Conservation (phyloP, 78 protist species). For the slime mould (Dictyostelium discoideum) region dicty_2.7 NC_007088.5:3279501-3280000, state of each 20-base stretch:
- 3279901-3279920: slow-evolving; percentile 59
- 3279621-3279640: background rate
- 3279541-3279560: background rate
- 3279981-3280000: background rate
- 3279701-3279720: slow-evolving; percentile 23
- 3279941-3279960: slow-evolving; percentile 31
- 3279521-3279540: slow-evolving; percentile 54
- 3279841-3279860: slow-evolving; percentile 36
- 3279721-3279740: slow-evolving; percentile 40
- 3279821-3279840: slow-evolving; percentile 81
- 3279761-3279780: slow-evolving; percentile 76
- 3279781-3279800: slow-evolving; percentile 23
- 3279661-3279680: slow-evolving; percentile 62
- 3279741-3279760: slow-evolving; percentile 45
- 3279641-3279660: slow-evolving; percentile 9
- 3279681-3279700: slow-evolving; percentile 51
- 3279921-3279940: slow-evolving; percentile 60
- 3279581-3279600: slow-evolving; percentile 84
- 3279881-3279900: background rate
- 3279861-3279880: too few relatives aligned
- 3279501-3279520: slow-evolving; percentile 89
- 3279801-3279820: slow-evolving; percentile 18
- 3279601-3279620: background rate
- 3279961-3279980: background rate
- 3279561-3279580: slow-evolving; percentile 60